These are phyloP conservation scores for Pedinophyceae sp. DNA, from an alignment of 139 green algal species.

Conservation along the genomic window DNA sequence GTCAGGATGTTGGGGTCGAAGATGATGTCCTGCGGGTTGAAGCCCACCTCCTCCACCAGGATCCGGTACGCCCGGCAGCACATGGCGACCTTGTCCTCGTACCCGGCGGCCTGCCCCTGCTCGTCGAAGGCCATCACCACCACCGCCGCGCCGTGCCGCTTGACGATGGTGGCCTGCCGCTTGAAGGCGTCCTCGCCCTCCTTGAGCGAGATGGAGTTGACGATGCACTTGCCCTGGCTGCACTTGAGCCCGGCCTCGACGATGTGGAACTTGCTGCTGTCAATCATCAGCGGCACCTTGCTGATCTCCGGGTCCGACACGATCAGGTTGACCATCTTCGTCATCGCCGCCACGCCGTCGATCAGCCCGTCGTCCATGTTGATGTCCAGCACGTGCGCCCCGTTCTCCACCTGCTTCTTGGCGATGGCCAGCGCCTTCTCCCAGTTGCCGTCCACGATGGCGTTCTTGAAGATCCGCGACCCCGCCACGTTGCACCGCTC, in stretches of 20 bases:
- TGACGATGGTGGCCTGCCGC: slow-evolving; percentile 54
- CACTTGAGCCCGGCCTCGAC: slow-evolving; percentile 95
- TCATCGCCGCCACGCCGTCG: slow-evolving; percentile 87
- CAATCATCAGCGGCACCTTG: slow-evolving; percentile 96
- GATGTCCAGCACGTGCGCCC: slow-evolving; percentile 90
- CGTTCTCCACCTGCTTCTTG: slow-evolving; percentile 66
- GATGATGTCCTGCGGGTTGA: slow-evolving; percentile 92
- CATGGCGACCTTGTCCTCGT: slow-evolving; percentile 57
- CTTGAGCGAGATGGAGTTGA: slow-evolving; percentile 97
- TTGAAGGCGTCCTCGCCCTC: slow-evolving; percentile 89
- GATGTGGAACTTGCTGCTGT: slow-evolving; percentile 92
- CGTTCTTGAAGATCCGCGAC: slow-evolving; percentile 91
- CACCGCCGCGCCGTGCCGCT: slow-evolving; percentile 78
- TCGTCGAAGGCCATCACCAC: slow-evolving; percentile 99
- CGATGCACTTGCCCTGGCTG: slow-evolving; percentile 91
- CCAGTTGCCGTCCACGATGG: slow-evolving; percentile 82
- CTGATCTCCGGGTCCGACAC: slow-evolving; percentile 87
- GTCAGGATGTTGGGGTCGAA: slow-evolving; percentile 99
- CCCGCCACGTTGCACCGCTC: slow-evolving; percentile 97
- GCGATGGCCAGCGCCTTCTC: slow-evolving; percentile 88
- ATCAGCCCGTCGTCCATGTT: slow-evolving; percentile 98
- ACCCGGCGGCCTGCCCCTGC: slow-evolving; percentile 44
- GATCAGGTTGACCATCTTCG: slow-evolving; percentile 80
- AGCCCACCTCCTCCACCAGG: slow-evolving; percentile 86
- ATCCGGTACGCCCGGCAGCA: slow-evolving; percentile 86